Base-by-base conservation (phyloP, 2,329 filamentous ascomycete genomes). In the Phialophora verrucosa region DNA sequence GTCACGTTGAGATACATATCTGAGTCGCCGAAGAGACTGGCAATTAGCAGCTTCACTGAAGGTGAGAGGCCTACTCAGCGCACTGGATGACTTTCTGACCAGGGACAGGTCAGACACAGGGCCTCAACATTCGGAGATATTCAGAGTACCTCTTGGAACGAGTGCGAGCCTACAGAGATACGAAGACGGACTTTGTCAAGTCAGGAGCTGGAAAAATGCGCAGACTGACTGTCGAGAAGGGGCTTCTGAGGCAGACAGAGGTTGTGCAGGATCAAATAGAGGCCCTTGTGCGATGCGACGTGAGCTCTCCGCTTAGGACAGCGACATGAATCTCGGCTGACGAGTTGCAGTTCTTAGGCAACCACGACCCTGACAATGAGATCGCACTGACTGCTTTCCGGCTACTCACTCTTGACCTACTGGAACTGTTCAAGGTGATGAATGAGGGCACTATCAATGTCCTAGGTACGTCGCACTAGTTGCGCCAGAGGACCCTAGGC, bases 391-490 rank as follows among this genome's bases (percentile, higher is more conserved):
- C 92, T 10, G 93, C 96, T 31, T 99, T 98, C 76, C 88, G 95
- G 65, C 83, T 99, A 69, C 83, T 99, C 62, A 96, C 96, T 23
- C 84, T 97, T 74, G 95, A 99, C 78, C 83, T 99, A 44, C 80
- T 99, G 67, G 89, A 91, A 14, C 83, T 99, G 62, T 99, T 97
- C 81, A 93, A 96, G 74, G 92, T 95, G 55, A 90, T 97, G 80
- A 99, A 99, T 76, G 93, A 97, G 79, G 95, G 92, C 57, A 91
- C 97, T 76, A 99, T 99, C 80, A 97, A 96, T 78, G 92, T 99
- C 66, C 83, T 99, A 64, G 92, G 94, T 96, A 83, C 71, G 87
- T 75, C 4, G 54, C 10, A 31, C 11, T 29, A 47, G 8, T 10
- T 32, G n/a, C 17, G 51, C 47, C 63, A 47, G 74, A 50, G 73